phyloP scores from a whole-genome alignment of 129 eudicot species.

The Tanacetum coccineum region DNA sequence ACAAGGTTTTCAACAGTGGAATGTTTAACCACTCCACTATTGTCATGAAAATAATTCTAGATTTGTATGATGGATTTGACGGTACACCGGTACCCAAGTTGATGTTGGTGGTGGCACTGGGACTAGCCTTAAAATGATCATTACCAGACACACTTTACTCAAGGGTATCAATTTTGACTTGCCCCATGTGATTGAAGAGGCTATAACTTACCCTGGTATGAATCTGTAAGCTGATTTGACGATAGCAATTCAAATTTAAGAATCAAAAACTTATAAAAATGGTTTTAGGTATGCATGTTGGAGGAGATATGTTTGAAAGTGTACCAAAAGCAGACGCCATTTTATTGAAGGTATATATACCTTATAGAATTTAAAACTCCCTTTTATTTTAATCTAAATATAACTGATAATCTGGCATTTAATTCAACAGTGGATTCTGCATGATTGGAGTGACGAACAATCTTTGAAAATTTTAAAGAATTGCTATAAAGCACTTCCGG shows the following conservation, averaged over 20 bases:
- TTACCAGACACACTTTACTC: constrained; percentile 63
- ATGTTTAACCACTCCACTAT: constrained; percentile 69
- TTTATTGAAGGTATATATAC: background rate
- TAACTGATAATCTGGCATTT: background rate
- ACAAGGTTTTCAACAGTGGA: constrained; percentile 63
- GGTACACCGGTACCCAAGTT: constrained; percentile 46
- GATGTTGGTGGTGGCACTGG: constrained; percentile 92
- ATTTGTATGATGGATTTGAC: constrained; percentile 53
- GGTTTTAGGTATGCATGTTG: constrained; percentile 33
- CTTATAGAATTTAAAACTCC: no score
- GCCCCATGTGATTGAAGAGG: constrained; percentile 32
- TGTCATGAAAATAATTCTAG: constrained; percentile 63
- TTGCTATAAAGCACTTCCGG: constrained; percentile 61
- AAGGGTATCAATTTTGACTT: constrained; percentile 68
- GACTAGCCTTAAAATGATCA: constrained; percentile 59
- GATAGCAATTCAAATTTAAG: no score
- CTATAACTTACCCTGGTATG: constrained; percentile 52
- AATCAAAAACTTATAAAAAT: no score
- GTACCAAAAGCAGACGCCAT: constrained; percentile 6
- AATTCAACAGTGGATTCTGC: constrained; percentile 60
- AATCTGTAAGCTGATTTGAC: no score
- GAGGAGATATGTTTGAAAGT: constrained; percentile 6
- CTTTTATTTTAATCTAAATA: no score
- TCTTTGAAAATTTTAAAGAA: constrained; percentile 54
- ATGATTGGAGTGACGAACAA: constrained; percentile 82